A percentile compares a stretch with the other conserved stretches of the same genome.
phyloP scores from a whole-genome alignment of 2,329 filamentous ascomycete species.

The Magnaporthiopsis rhizophila region DNA sequence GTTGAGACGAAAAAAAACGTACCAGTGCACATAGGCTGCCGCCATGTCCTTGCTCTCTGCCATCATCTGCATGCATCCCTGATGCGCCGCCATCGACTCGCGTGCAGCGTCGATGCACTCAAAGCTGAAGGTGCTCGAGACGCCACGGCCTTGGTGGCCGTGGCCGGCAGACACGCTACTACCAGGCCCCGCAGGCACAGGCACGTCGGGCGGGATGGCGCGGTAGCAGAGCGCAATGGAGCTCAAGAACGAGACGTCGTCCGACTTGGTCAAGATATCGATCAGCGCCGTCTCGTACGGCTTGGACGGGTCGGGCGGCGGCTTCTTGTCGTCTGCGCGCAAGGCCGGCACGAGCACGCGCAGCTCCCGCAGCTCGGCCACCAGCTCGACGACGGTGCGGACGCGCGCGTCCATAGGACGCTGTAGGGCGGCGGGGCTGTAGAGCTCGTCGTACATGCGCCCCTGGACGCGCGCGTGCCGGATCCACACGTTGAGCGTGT shows the following conservation, averaged over 20 bases:
- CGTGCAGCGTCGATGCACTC: conserved; percentile 43
- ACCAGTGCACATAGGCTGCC: conserved; percentile 46
- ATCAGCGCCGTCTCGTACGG: conserved; percentile 28
- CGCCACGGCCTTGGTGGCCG: too few relatives aligned
- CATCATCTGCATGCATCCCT: conserved; percentile 35
- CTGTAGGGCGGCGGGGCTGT: conserved; percentile 39
- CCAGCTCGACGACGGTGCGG: conserved; percentile 29
- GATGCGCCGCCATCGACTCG: conserved; percentile 37
- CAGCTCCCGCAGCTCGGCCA: conserved; percentile 27
- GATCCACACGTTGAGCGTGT: conserved; percentile 46
- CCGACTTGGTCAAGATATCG: conserved; percentile 35
- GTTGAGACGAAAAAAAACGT: conserved; percentile 12
- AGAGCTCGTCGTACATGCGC: conserved; percentile 48
- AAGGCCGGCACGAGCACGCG: conserved; percentile 32
- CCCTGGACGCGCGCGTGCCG: conserved; percentile 48
- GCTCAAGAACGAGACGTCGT: conserved; percentile 39
- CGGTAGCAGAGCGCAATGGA: conserved; percentile 44
- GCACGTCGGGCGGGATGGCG: conserved; percentile 38
- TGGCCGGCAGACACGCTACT: not conserved
- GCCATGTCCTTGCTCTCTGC: conserved; percentile 30
- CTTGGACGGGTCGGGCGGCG: not conserved
- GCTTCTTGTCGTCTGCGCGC: not conserved
- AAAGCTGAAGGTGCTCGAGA: conserved; percentile 32
- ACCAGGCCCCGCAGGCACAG: conserved; percentile 12
- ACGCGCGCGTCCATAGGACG: conserved; percentile 31